phyloP scores from a whole-genome alignment of 179 eudicot genomes.

The Gypsophila paniculata region DNA sequence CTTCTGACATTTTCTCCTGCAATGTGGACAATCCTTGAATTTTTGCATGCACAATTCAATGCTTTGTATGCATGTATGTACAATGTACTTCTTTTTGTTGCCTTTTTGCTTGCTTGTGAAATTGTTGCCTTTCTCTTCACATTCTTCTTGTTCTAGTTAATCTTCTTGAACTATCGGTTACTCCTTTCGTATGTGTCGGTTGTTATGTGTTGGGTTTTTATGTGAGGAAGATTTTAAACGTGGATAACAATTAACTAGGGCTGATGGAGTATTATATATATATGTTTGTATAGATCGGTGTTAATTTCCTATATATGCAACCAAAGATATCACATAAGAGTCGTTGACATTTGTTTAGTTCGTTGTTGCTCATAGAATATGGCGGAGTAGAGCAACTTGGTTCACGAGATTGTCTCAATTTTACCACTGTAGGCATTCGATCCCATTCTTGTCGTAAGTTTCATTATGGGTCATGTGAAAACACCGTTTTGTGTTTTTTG shows the following conservation, averaged over 20 bases:
- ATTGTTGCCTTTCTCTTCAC: background rate
- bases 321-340: too few species aligned
- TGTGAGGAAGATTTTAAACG: too few species aligned
- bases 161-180: background rate
- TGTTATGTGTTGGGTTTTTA: too few species aligned
- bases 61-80: constrained; percentile 5
- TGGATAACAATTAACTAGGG: too few species aligned
- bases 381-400: background rate
- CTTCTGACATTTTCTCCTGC: constrained; percentile 15
- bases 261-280: too few species aligned
- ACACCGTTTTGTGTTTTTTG: background rate
- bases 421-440: too few species aligned
- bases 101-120: constrained; percentile 9
- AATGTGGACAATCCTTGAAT: constrained; percentile 24
- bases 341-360: background rate
- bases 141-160: constrained; percentile 2
- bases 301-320: too few species aligned
- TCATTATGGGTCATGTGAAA: background rate
- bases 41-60: constrained; percentile 31
- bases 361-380: background rate
- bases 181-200: too few species aligned
- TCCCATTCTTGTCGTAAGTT: background rate
- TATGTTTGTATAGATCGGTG: too few species aligned
- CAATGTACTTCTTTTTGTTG: constrained; percentile 22
- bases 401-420: background rate